Conservation (phyloP, 306 rosid genomes). For the Castanea crenata region DNA sequence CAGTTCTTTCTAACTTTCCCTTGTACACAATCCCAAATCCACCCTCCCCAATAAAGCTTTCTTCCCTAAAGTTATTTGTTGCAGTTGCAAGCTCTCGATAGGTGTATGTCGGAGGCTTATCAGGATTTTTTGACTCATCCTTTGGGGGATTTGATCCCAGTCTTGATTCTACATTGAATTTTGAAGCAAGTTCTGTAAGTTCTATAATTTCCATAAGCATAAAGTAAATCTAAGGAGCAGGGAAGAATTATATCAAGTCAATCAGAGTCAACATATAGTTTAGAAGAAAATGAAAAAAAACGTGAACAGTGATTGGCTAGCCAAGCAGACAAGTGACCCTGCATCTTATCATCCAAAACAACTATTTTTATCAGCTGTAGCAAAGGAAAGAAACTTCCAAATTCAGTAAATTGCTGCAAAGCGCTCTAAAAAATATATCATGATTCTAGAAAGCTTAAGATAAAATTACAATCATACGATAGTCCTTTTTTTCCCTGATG, state of each 20-base stretch:
- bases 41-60: constrained; percentile 58
- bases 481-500: neutral
- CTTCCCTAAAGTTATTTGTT: constrained; percentile 56
- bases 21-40: constrained; percentile 79
- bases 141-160: constrained; percentile 13
- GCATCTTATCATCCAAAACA: no score
- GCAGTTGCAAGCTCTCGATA: constrained; percentile 64
- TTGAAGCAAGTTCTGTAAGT: neutral
- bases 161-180: constrained; percentile 18
- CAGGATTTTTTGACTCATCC: constrained; percentile 7
- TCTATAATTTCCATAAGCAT: neutral
- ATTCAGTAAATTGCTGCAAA: constrained; percentile 1
- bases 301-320: no score
- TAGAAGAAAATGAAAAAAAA: no score
- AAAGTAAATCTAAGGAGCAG: neutral
- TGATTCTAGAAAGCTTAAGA: neutral
- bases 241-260: constrained; percentile 15
- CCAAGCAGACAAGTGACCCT: no score
- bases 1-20: constrained; percentile 32
- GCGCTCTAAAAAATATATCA: neutral
- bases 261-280: neutral
- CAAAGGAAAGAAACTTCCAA: neutral
- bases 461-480: neutral
- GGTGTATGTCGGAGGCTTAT: constrained; percentile 40
- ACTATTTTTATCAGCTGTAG: no score